Percentiles rank a stretch among this genome's conserved stretches.
Evolutionary conservation across 73 alveolate species (phyloP).

Genomic region (Diophrys appendiculata): DNA sequence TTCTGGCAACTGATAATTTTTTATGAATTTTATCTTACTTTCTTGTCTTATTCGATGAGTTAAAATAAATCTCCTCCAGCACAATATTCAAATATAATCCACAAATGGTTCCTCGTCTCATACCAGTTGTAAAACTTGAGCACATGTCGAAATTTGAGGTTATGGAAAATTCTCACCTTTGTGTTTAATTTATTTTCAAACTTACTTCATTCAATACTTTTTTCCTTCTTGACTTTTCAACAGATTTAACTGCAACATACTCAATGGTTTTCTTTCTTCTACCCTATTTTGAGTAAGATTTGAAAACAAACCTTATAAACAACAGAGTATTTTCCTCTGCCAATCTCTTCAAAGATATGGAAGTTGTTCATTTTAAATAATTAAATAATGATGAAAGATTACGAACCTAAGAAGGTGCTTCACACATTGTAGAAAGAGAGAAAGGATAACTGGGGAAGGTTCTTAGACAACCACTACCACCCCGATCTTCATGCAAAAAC

Average conservation of each 20-base stretch:
- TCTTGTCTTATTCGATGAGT: slow-evolving; percentile 75
- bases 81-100: slow-evolving; percentile 90
- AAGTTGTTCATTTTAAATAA: slow-evolving; percentile 78
- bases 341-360: slow-evolving; percentile 89
- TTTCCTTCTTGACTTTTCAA: slow-evolving; percentile 76
- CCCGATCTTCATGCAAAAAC: slow-evolving; percentile 15
- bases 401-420: neutral
- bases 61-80: slow-evolving; percentile 84
- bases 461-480: slow-evolving; percentile 38
- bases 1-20: slow-evolving; percentile 37
- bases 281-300: slow-evolving; percentile 49
- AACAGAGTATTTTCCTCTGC: slow-evolving; percentile 85
- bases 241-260: slow-evolving; percentile 82
- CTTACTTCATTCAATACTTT: slow-evolving; percentile 57
- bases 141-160: slow-evolving; percentile 53
- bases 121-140: slow-evolving; percentile 78
- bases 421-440: slow-evolving; percentile 11
- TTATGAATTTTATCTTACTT: slow-evolving; percentile 31
- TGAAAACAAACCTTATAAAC: slow-evolving; percentile 68
- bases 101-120: slow-evolving; percentile 86
- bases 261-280: slow-evolving; percentile 83
- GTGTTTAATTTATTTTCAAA: too few species aligned
- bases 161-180: slow-evolving; percentile 57
- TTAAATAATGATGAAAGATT: slow-evolving; percentile 1
- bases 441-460: slow-evolving; percentile 40